phyloP scores from a whole-genome alignment of 331 rosid species.

The Acacia concinna region DNA sequence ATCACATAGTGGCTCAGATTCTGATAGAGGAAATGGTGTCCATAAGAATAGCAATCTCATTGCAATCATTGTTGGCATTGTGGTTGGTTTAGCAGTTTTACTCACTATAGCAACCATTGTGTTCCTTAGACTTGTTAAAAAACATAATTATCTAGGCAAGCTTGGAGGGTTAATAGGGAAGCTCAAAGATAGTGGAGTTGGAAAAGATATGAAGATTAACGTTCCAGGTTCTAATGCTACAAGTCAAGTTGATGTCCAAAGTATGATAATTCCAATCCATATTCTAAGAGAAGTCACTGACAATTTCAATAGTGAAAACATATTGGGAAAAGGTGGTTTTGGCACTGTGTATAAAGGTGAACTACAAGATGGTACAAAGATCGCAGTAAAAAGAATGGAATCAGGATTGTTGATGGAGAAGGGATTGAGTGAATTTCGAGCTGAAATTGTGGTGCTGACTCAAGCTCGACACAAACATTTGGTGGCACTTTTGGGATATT shows the following conservation, averaged over 20 bases:
- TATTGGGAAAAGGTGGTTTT: conserved; percentile 41
- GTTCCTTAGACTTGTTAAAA: conserved; percentile 5
- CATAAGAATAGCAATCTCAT: conserved; percentile 13
- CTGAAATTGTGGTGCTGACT: conserved; percentile 37
- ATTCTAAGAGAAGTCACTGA: conserved; percentile 31
- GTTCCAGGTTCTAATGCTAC: conserved; percentile 33
- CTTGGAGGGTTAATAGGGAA: neutral
- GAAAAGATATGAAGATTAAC: conserved; percentile 39
- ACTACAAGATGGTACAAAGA: conserved; percentile 36
- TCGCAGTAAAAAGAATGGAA: conserved; percentile 48
- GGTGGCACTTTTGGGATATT: conserved; percentile 43
- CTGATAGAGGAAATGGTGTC: neutral
- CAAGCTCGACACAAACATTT: conserved; percentile 43
- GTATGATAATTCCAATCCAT: conserved; percentile 35
- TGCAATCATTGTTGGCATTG: conserved; percentile 36
- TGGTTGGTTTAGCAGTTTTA: conserved; percentile 34
- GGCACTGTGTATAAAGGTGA: conserved; percentile 39
- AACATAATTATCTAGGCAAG: neutral
- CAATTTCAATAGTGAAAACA: conserved; percentile 34
- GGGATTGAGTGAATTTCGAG: conserved; percentile 33
- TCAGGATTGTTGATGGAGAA: conserved; percentile 21
- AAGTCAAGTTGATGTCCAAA: conserved; percentile 9
- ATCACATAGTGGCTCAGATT: neutral
- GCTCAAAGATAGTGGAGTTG: conserved; percentile 42
- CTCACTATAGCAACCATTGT: conserved; percentile 23